Percentiles rank a stretch among this genome's conserved stretches.
These are phyloP conservation scores for Pythium dissimile DNA, from an alignment of 352 stramenopile species.

Conservation along the genomic window DNA sequence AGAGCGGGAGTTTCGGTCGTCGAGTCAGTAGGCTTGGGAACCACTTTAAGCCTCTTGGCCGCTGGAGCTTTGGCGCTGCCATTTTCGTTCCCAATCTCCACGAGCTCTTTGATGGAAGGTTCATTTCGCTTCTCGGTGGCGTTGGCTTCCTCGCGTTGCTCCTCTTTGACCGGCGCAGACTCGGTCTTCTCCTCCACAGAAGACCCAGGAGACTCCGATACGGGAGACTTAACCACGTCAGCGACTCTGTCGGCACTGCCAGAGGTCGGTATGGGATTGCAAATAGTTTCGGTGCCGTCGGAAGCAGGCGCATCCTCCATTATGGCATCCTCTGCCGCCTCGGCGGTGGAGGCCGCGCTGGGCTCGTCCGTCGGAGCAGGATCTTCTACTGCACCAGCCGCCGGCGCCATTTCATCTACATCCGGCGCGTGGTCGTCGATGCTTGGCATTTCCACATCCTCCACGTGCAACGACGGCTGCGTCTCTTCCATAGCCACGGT, in stretches of 20 bases:
- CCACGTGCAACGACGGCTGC: not conserved
- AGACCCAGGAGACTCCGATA: no score
- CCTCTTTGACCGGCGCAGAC: not conserved
- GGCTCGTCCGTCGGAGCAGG: no score
- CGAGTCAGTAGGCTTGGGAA: constrained; percentile 14
- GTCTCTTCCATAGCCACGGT: not conserved
- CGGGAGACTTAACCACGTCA: no score
- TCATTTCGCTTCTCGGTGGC: not conserved
- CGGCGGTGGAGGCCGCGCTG: not conserved
- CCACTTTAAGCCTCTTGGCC: constrained; percentile 43
- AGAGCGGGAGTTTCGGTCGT: not conserved
- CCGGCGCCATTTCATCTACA: no score
- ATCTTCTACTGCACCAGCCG: no score
- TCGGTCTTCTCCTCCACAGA: no score
- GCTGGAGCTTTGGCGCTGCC: constrained; percentile 1
- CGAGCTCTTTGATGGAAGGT: not conserved
- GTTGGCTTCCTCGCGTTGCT: not conserved
- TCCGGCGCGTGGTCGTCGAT: not conserved
- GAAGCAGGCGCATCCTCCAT: constrained; percentile 1
- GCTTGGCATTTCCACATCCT: constrained; percentile 16
- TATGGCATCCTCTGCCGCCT: not conserved
- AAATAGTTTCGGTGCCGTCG: no score
- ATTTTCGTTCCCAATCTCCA: not conserved
- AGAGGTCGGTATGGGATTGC: no score
- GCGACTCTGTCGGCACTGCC: no score